phyloP scores from a whole-genome alignment of 768 basidiomycete genomes.

The Myochromella boudieri region DNA sequence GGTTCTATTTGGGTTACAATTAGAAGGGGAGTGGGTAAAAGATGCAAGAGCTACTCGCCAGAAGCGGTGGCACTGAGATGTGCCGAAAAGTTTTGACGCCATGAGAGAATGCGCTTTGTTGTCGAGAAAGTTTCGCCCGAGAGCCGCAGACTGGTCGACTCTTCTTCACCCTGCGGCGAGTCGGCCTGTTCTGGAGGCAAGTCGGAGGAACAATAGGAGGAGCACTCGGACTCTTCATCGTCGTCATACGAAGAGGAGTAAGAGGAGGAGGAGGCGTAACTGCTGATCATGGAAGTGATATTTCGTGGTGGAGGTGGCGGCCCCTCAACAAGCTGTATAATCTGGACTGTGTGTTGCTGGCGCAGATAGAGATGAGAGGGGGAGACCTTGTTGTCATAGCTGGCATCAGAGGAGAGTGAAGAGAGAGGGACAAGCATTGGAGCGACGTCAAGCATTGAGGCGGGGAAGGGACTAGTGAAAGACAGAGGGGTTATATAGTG shows the following conservation, averaged over 20 bases:
- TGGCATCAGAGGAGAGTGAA: conserved; percentile 19
- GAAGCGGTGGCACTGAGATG: conserved; percentile 37
- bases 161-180: conserved; percentile 14
- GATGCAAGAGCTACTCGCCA: conserved; percentile 31
- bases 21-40: conserved; percentile 1
- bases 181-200: conserved; percentile 36
- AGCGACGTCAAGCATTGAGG: conserved; percentile 25
- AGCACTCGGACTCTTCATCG: conserved; percentile 49
- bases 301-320: conserved; percentile 54
- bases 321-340: conserved; percentile 76
- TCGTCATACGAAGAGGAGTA: conserved; percentile 38
- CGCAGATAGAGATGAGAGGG: conserved; percentile 44
- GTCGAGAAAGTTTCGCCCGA: conserved; percentile 49
- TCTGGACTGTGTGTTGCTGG: conserved; percentile 53
- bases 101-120: conserved; percentile 68
- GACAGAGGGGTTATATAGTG: conserved; percentile 20
- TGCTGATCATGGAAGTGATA: conserved; percentile 37
- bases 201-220: conserved; percentile 76
- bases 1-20: conserved; percentile 23
- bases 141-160: conserved; percentile 10
- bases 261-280: conserved; percentile 36
- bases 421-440: conserved; percentile 20
- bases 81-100: conserved; percentile 61
- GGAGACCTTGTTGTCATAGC: conserved; percentile 33
- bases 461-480: conserved; percentile 17